These are phyloP conservation scores for Biscogniauxia sp. DNA, from an alignment of 2,329 filamentous ascomycete species.

Conservation along the genomic window DNA sequence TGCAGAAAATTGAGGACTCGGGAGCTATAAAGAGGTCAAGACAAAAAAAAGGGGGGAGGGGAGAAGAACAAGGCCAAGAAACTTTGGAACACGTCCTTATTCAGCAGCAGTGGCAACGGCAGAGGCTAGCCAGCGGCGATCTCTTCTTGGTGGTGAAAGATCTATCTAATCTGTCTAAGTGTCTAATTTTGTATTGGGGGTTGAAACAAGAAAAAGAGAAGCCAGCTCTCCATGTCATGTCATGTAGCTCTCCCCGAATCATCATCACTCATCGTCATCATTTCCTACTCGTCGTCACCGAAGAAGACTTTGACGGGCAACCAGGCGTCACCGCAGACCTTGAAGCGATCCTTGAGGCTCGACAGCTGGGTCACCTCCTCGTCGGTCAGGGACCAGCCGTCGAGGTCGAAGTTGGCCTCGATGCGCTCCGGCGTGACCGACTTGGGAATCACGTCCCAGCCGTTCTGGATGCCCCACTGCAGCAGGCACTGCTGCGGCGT, in stretches of 20 bases:
- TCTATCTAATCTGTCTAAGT: slow-evolving; percentile 1
- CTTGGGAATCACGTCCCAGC: slow-evolving; percentile 84
- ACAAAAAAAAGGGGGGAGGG: not conserved
- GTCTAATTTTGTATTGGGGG: not conserved
- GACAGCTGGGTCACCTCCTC: slow-evolving; percentile 71
- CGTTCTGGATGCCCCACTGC: slow-evolving; percentile 77
- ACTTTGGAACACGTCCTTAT: not conserved
- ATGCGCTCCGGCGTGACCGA: slow-evolving; percentile 72
- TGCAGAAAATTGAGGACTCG: too few relatives aligned
- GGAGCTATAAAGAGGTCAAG: too few relatives aligned
- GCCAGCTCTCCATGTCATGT: too few relatives aligned
- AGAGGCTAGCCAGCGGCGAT: not conserved
- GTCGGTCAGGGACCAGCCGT: slow-evolving; percentile 69
- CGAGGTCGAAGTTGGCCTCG: slow-evolving; percentile 70
- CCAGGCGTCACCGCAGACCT: slow-evolving; percentile 75
- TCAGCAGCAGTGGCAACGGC: not conserved
- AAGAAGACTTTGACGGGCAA: slow-evolving; percentile 78
- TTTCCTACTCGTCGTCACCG: slow-evolving; percentile 69
- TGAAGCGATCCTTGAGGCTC: slow-evolving; percentile 72
- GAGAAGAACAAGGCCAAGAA: not conserved
- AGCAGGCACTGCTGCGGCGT: slow-evolving; percentile 74
- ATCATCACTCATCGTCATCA: too few relatives aligned
- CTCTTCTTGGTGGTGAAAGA: slow-evolving; percentile 10
- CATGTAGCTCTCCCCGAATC: not conserved
- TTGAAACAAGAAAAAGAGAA: not conserved